phyloP scores from a whole-genome alignment of 495 filamentous ascomycete genomes.

The Elasticomyces elasticus region DNA sequence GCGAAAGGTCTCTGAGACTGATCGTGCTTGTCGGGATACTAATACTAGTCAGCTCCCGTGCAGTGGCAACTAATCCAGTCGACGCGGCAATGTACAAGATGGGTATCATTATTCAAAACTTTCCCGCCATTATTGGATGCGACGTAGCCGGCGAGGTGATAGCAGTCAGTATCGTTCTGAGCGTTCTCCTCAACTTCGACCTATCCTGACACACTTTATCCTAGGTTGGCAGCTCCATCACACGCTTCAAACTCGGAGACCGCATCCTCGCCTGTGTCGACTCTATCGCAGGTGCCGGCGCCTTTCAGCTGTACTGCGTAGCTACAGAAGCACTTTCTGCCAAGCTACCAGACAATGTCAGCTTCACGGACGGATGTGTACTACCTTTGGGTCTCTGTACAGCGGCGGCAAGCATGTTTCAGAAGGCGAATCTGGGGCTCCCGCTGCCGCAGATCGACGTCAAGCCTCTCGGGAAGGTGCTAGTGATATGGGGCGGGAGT shows the following conservation, averaged over 20 bases:
- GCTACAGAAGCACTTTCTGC: neutral
- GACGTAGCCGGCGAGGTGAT: slow-evolving; percentile 47
- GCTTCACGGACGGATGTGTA: slow-evolving; percentile 15
- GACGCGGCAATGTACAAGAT: slow-evolving; percentile 38
- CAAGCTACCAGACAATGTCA: slow-evolving; percentile 15
- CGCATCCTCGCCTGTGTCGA: slow-evolving; percentile 31
- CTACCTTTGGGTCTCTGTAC: slow-evolving; percentile 22
- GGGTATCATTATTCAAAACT: slow-evolving; percentile 29
- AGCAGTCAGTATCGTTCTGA: no score
- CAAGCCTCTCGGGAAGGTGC: slow-evolving; percentile 3
- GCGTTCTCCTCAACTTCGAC: no score
- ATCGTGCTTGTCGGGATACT: neutral
- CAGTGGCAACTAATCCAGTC: slow-evolving; percentile 39
- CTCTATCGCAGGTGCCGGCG: neutral
- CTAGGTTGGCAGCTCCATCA: slow-evolving; percentile 39
- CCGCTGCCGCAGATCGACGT: slow-evolving; percentile 8
- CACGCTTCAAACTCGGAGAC: slow-evolving; percentile 39
- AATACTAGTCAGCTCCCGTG: slow-evolving; percentile 4
- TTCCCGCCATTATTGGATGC: slow-evolving; percentile 42
- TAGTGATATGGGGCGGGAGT: slow-evolving; percentile 25
- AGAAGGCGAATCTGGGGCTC: slow-evolving; percentile 14
- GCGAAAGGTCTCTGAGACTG: slow-evolving; percentile 19
- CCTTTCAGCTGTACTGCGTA: slow-evolving; percentile 21
- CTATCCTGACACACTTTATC: no score
- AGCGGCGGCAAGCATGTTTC: slow-evolving; percentile 20